Evolutionary conservation across 2,329 filamentous ascomycete species (phyloP), one percentile per base, ranked within the genome.

Genomic region (Penicillium sclerotiorum): DNA sequence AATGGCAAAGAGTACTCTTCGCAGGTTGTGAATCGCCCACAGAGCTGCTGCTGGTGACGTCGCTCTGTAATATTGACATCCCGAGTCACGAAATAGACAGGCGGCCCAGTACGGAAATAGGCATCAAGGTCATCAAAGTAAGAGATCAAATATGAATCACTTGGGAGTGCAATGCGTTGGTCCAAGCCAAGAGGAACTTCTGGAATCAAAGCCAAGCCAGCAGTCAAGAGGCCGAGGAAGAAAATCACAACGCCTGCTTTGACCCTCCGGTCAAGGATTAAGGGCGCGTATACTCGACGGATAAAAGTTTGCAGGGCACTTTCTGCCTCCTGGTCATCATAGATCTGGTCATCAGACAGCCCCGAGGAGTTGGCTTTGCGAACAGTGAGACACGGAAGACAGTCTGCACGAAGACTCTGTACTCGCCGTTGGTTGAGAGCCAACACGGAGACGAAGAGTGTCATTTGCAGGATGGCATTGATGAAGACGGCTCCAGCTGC

Each of bases 61-160:
- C 90, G 81, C 53, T 88, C 74, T 0, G 93, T 95, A 13, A 86
- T 80, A 61, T 97, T 94, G 37, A 94, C 78, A 41, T 88, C 82
- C 17, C 86, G 84, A 2, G 92, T 90, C 38, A 99, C 90, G 69
- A 99, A 99, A 71, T 97, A 99, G 7, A 99, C 91, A 0, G 94
- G 94, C 41, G 94, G 93, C 0, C 94, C 95, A 13, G 86, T 86
- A 53, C 92, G 89, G 61, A 97, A 88, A 68, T 99, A 99, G 52
- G 85, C 85, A 68, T 96, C 95, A 23, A 99, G 77, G 67, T 99
- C 94, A 64, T 97, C 91, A 73, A 99, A 99, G 71, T 96, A 99
- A 8, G 88, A 84, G 55, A 99, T 96, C 43, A 99, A 78, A 68
- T 99, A 99, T 1, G 93, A 97, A 63, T 90, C 92, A 57, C 89